A percentile compares a stretch with the other conserved stretches of the same genome.
Evolutionary conservation across 176 grass and related monocot genomes (phyloP).

Genomic region (Bothriochloa decipiens): DNA sequence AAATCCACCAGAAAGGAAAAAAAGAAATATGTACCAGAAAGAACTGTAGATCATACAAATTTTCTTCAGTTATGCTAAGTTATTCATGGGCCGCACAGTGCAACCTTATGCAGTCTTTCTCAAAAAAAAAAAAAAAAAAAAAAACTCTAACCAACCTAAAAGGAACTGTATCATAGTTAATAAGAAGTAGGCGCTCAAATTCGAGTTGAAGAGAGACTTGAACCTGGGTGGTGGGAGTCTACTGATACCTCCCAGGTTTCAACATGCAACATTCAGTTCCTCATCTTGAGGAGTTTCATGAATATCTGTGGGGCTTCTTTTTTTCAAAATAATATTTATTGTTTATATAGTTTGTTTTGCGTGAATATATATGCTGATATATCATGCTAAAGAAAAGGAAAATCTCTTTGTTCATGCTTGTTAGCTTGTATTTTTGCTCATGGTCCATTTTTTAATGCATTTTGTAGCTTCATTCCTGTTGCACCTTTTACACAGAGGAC

Average conservation of each 20-base stretch:
- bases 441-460: constrained; percentile 10
- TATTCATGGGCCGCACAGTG: background rate
- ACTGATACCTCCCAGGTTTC: background rate
- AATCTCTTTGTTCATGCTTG: background rate
- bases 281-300: constrained; percentile 28
- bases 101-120: background rate
- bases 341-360: background rate
- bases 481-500: background rate
- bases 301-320: constrained; percentile 18
- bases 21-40: constrained; percentile 23
- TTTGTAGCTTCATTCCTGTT: background rate
- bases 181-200: background rate
- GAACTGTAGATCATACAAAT: background rate
- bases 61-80: background rate
- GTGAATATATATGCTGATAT: background rate
- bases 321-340: background rate
- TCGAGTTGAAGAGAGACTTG: background rate
- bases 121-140: background rate
- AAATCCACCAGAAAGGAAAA: constrained; percentile 19
- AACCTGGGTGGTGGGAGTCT: background rate
- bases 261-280: background rate
- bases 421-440: constrained; percentile 17
- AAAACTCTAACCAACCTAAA: background rate
- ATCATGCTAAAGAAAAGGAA: background rate
- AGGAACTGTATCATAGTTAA: background rate